A percentile compares a stretch with the other conserved stretches of the same genome.
phyloP scores from a whole-genome alignment of 805 yeast species.

The Sungouiella thailandica region DNA sequence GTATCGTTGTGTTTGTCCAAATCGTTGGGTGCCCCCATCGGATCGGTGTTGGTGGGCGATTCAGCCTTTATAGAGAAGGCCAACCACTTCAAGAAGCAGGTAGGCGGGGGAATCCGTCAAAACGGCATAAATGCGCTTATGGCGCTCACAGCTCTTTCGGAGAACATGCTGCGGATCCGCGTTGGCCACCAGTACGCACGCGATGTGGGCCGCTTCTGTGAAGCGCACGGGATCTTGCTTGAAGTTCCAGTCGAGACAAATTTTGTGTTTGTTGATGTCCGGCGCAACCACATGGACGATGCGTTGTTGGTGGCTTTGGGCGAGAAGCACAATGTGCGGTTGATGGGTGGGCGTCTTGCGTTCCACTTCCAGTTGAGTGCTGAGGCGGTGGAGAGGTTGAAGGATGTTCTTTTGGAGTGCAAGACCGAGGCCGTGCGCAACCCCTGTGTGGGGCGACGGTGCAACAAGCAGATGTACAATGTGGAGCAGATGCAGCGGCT shows the following conservation, averaged over 20 bases:
- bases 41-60: slow-evolving; percentile 77
- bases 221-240: slow-evolving; percentile 47
- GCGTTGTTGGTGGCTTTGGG: slow-evolving; percentile 50
- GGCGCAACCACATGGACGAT: slow-evolving; percentile 51
- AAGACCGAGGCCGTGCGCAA: slow-evolving; percentile 47
- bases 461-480: slow-evolving; percentile 8
- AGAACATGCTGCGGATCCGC: slow-evolving; percentile 56
- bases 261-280: slow-evolving; percentile 71
- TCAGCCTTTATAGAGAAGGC: slow-evolving; percentile 57
- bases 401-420: slow-evolving; percentile 53
- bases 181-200: slow-evolving; percentile 48
- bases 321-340: slow-evolving; percentile 53
- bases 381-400: slow-evolving; percentile 31
- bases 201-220: slow-evolving; percentile 51
- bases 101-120: slow-evolving; percentile 93
- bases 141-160: slow-evolving; percentile 75
- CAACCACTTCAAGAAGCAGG: slow-evolving; percentile 83
- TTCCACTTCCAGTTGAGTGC: slow-evolving; percentile 55
- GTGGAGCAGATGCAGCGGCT: slow-evolving; percentile 4
- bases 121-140: slow-evolving; percentile 75
- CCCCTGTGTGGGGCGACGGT: slow-evolving; percentile 33
- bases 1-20: slow-evolving; percentile 86
- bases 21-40: slow-evolving; percentile 91
- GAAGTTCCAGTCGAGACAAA: slow-evolving; percentile 80
- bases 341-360: slow-evolving; percentile 72